These are phyloP conservation scores for Fusarium anthophilum DNA, from an alignment of 2,329 filamentous ascomycete species.

Conservation along the genomic window DNA sequence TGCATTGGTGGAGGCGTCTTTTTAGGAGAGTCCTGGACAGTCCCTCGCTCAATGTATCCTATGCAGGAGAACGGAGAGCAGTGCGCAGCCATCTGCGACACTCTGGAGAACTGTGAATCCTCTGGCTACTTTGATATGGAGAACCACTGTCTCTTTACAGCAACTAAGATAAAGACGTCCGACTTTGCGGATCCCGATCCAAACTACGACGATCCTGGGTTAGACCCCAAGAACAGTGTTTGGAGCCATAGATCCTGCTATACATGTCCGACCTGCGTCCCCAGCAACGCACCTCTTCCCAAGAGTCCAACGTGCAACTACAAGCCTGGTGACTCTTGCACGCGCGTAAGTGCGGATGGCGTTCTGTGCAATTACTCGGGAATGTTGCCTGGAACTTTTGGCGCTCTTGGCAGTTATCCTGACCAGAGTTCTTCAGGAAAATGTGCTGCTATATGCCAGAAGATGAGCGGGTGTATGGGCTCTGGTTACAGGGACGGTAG, in stretches of 20 bases:
- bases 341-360: not conserved
- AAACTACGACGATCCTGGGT: not conserved
- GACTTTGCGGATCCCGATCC: not conserved
- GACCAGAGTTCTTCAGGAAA: not conserved
- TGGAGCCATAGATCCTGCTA: conserved; percentile 18
- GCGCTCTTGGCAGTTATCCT: not conserved
- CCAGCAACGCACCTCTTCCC: not conserved
- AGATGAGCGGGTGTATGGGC: not conserved
- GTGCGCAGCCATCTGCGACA: conserved; percentile 17
- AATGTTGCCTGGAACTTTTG: not conserved
- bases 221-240: not conserved
- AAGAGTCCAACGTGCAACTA: conserved; percentile 5
- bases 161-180: not conserved
- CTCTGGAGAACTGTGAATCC: not conserved
- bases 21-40: not conserved
- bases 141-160: conserved; percentile 15
- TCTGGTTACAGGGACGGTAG: not conserved
- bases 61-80: conserved; percentile 1
- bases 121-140: not conserved
- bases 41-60: not conserved
- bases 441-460: not conserved
- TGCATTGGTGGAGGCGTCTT: not conserved
- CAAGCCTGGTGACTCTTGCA: not conserved
- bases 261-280: conserved; percentile 1
- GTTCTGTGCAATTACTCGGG: not conserved